Conservation (phyloP, 129 eudicot genomes). For the Erigeron canadensis region DNA sequence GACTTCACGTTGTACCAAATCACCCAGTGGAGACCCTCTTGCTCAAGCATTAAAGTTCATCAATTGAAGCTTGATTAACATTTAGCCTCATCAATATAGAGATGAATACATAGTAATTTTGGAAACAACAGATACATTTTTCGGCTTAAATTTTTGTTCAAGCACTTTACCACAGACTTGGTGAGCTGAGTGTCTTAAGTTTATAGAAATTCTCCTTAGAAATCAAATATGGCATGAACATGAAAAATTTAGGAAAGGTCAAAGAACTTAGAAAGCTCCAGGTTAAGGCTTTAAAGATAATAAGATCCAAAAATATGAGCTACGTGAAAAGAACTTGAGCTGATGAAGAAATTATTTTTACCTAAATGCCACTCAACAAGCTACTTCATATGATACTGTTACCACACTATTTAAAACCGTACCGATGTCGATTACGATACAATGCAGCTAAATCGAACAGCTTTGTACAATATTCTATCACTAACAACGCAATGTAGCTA, state of each 20-base stretch:
- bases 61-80: neutral
- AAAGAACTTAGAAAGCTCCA: too few relatives aligned
- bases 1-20: neutral
- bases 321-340: too few relatives aligned
- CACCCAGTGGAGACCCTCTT: neutral
- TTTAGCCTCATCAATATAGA: neutral
- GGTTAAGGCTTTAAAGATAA: too few relatives aligned
- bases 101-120: neutral
- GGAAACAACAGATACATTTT: neutral
- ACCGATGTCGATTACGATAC: neutral
- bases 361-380: too few relatives aligned
- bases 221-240: neutral
- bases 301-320: too few relatives aligned
- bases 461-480: conserved; percentile 1
- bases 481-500: conserved; percentile 29
- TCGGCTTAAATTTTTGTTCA: neutral
- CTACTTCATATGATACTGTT: neutral
- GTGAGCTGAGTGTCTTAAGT: neutral
- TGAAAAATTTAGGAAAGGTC: too few relatives aligned
- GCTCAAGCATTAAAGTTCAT: neutral
- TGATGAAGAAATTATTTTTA: too few relatives aligned
- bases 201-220: neutral
- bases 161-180: neutral
- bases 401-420: neutral
- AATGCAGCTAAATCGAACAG: conserved; percentile 7